phyloP scores from a whole-genome alignment of 208 protist species.

The Trypanosoma melophagium region DNA sequence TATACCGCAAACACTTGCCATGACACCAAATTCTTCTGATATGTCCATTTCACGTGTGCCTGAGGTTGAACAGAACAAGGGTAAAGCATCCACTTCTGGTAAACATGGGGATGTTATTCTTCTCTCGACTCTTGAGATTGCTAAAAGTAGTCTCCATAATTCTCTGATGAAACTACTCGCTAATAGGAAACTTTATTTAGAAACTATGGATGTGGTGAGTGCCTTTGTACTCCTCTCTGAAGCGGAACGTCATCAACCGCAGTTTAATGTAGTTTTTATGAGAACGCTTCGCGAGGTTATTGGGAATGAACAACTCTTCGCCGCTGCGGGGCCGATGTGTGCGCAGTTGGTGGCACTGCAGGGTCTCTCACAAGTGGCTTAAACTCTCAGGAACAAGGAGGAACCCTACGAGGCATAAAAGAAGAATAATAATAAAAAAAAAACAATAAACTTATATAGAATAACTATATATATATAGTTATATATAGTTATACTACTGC shows the following conservation, averaged over 20 bases:
- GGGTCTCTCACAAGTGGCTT: constrained; percentile 36
- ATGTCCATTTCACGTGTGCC: too few species aligned
- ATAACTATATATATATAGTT: too few species aligned
- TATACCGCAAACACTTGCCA: neutral
- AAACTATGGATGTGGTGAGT: constrained; percentile 52
- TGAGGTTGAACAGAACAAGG: too few species aligned
- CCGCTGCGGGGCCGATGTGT: constrained; percentile 58
- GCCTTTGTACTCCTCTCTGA: constrained; percentile 52
- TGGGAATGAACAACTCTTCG: constrained; percentile 48
- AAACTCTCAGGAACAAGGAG: too few species aligned
- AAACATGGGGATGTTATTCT: neutral
- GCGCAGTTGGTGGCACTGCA: constrained; percentile 70
- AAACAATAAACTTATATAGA: too few species aligned
- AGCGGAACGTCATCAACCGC: constrained; percentile 45
- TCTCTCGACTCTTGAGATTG: constrained; percentile 42
- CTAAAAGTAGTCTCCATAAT: constrained; percentile 45
- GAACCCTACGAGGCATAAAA: too few species aligned
- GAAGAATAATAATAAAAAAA: too few species aligned
- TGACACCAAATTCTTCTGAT: neutral
- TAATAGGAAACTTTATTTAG: constrained; percentile 38
- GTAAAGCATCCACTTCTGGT: too few species aligned
- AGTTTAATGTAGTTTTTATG: constrained; percentile 66
- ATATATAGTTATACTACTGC: too few species aligned
- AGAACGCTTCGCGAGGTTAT: constrained; percentile 47
- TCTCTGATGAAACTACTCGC: constrained; percentile 45